Base-by-base conservation (phyloP, 1,284 basidiomycete genomes). In the Phellopilus nigrolimitatus region DNA sequence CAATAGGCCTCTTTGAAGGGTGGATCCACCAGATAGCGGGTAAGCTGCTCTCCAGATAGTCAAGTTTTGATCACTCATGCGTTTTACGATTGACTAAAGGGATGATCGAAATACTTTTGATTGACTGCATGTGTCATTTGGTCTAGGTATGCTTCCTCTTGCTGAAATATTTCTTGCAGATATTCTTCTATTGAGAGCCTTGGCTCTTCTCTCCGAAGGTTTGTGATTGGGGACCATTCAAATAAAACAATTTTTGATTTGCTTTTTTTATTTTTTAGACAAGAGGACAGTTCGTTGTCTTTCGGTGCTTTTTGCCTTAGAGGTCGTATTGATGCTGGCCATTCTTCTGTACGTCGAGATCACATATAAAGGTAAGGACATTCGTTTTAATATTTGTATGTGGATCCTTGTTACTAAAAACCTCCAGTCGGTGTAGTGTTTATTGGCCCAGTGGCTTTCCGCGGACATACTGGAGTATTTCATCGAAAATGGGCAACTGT, bases 11-110 rank as follows among this genome's bases (percentile, higher is more conserved):
- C 3, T 49, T 40, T 41, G 25, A 5, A 25, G 47, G 37, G 3
- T 49, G 47, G 47, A 19, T 36, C 21, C 47, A 49, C 25, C 38
- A 39, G 15, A 21, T 49, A 22, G 38, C 39, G n/a, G 47, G 47
- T 49, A 30, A 30, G 37, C n/a, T n/a, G n/a, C n/a, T n/a, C n/a
- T n/a, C n/a, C n/a, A n/a, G n/a, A n/a, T n/a, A n/a, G n/a, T n/a
- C n/a, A n/a, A n/a, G n/a, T n/a, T n/a, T n/a, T 15, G 33, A 4
- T 22, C 44, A 17, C 3, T 19, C n/a, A 27, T 13, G 15, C 1
- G 17, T 3, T 13, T 13, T 19, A 27, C 4, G 15, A 5, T 12
- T 12, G 15, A 12, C 25, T 25, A 17, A 7, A 47, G 45, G 45
- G 17, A 36, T 31, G 45, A 17, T 47, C 10, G 45, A 34, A 10